These are phyloP conservation scores for Plasmodium coatneyi DNA, from an alignment of 169 alveolate species.

Conservation along the genomic window DNA sequence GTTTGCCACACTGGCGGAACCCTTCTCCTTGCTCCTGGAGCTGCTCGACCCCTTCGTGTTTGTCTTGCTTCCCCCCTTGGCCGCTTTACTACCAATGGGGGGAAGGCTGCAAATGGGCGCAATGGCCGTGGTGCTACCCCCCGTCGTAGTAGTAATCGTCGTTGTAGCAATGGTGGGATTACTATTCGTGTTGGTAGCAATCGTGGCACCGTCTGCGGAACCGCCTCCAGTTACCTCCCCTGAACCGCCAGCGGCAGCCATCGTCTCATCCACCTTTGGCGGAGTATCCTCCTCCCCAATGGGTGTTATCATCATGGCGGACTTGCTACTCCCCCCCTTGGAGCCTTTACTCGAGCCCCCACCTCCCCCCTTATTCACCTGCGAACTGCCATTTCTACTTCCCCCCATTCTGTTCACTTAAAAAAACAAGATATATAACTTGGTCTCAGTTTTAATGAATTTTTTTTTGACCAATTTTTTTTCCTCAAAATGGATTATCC, in stretches of 20 bases:
- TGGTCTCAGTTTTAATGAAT: too few species aligned
- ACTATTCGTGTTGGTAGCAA: not conserved
- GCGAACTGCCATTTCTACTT: not conserved
- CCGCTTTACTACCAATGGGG: not conserved
- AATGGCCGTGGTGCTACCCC: not conserved
- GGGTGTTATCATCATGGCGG: not conserved
- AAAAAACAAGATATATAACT: too few species aligned
- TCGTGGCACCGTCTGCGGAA: not conserved
- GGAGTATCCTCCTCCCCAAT: not conserved
- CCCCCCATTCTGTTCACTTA: slow-evolving; percentile 40
- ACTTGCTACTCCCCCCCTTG: slow-evolving; percentile 25
- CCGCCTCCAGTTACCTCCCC: not conserved
- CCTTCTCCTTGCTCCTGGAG: not conserved
- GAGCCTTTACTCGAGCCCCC: slow-evolving; percentile 30
- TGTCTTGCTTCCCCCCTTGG: not conserved
- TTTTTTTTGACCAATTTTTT: not conserved
- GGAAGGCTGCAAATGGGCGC: too few species aligned
- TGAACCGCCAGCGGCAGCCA: not conserved
- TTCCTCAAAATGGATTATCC: not conserved
- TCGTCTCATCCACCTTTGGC: not conserved
- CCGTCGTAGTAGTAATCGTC: too few species aligned
- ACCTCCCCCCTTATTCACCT: slow-evolving; percentile 39
- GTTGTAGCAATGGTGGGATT: too few species aligned
- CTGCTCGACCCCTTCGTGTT: not conserved
- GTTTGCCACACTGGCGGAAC: not conserved